Base-by-base conservation (phyloP, 2,329 filamentous ascomycete species). In the Colletotrichum cordylinicola region DNA sequence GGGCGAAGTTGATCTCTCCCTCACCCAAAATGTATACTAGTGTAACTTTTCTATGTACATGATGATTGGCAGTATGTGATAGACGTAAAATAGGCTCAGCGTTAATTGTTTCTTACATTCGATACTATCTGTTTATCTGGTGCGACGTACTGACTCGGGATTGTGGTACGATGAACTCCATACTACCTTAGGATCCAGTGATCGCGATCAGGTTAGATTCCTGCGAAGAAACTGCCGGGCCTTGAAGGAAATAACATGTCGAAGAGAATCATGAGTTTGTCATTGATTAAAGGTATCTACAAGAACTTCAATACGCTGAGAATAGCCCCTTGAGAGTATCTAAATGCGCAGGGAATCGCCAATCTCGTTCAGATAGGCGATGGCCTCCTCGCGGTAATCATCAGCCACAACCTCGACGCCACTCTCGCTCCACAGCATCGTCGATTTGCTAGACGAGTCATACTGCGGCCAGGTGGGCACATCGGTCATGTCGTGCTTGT, bases 401-500 rank as follows among this genome's bases (percentile, higher is more conserved):
- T 67, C 65, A 24, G n/a, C 65, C 29, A 67, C 37, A 13, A 67
- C 29, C n/a, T 56, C 39, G 4, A 29, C 65, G 16, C 65, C 65
- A 10, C 27, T 18, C 35, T 66, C 27, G 1, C 37, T 27, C 37
- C 27, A 66, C 12, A 66, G 37, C n/a, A 66, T 66, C 24, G 12
- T 66, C 15, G 64, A 66, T 27, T 29, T 24, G 12, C 64, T 52
- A 15, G 24, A 29, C 27, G 37, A 66, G 33, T 66, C 37, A 7
- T 66, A 93, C 77, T 87, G 66, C 33, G 79, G 79, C 74, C 79
- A 80, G 33, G 65, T 35, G 18, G 68, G 56, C 39, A 79, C 77
- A 84, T 84, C 35, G 80, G 81, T 21, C 64, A 66, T 66, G 81
- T 77, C 84, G 8, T 83, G 82, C 64, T 39, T 43, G 80, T 96